These are phyloP conservation scores for Saussurea involucrata DNA, from an alignment of 129 eudicot genomes.

Conservation along the genomic window DNA sequence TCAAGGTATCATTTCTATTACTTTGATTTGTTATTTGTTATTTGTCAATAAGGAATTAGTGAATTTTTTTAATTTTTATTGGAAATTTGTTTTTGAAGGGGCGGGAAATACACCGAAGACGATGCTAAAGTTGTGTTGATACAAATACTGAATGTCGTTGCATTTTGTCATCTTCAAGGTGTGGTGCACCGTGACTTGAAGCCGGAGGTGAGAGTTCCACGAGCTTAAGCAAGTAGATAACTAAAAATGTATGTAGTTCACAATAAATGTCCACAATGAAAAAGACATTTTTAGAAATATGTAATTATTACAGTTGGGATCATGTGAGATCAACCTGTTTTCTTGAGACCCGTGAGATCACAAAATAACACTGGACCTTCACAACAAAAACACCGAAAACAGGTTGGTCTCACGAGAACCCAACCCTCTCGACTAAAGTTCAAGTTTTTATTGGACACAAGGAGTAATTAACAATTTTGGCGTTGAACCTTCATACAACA, in stretches of 20 bases:
- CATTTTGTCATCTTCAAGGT: constrained; percentile 97
- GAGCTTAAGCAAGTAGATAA: not conserved
- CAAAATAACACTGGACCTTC: too few species aligned
- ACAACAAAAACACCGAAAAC: too few species aligned
- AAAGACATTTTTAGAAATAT: not conserved
- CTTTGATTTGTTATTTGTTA: constrained; percentile 10
- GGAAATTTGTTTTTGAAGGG: constrained; percentile 46
- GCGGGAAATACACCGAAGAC: constrained; percentile 90
- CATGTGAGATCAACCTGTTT: too few species aligned
- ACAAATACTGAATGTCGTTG: constrained; percentile 79
- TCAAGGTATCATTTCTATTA: constrained; percentile 52
- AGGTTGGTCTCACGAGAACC: not conserved
- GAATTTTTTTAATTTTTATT: not conserved
- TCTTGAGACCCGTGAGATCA: too few species aligned
- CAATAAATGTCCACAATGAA: not conserved
- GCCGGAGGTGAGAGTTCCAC: constrained; percentile 66
- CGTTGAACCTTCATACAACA: not conserved
- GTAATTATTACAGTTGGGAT: not conserved
- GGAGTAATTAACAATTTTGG: not conserved
- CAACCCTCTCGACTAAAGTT: not conserved
- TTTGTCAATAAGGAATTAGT: not conserved
- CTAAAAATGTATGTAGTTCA: not conserved
- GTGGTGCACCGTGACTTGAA: constrained; percentile 98
- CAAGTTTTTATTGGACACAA: not conserved
- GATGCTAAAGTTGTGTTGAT: constrained; percentile 84